Evolutionary conservation across 371 early-diverging fungal species (phyloP), one percentile per base, ranked within the genome.

Genomic region (Mortierella sp.): DNA sequence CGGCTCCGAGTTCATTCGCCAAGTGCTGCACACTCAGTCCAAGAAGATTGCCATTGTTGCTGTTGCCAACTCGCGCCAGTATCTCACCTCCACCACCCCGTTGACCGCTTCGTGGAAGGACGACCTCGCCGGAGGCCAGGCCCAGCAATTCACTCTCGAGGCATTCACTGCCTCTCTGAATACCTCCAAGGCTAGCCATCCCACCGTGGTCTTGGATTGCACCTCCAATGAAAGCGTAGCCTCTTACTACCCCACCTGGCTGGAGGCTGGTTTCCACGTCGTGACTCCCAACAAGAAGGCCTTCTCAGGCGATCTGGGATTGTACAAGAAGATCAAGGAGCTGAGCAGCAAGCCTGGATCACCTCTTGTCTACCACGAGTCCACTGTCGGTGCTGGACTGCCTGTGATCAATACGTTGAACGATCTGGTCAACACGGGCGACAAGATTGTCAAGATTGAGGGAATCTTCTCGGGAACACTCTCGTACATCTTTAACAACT

Each of bases 281-380:
- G 96, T 97, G 49, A 97, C 99, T 16, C 96, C 99, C 55, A 98
- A 98, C 91, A 98, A 98, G 83, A 97, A 97, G 86, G 97, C 86
- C 5, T 97, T 97, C 81, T 91, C 94, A 5, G 89, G 92, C 24
- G 81, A 87, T 37, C 54, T 90, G 31, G 68, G 63, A 16, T 81
- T 95, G 25, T 97, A 86, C 83, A 85, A 88, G 50, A 83, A 85
- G 68, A 95, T 97, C 67, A 77, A 81, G 54, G 71, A 83, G 22
- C 67, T 88, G 60, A 78, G 69, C 50, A 64, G 62, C 12, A 74
- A 80, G 8, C 67, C 72, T 22, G 80, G 79, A 14, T 72, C 78
- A 22, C 88, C 89, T 21, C 67, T 89, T 22, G 89, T 91, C 34
- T 92, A 89, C 78, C 96, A 98, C 74, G 99, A 98, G 81, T 86